Conservation (phyloP, 208 protist species). For the Crithidia expoeki region DNA sequence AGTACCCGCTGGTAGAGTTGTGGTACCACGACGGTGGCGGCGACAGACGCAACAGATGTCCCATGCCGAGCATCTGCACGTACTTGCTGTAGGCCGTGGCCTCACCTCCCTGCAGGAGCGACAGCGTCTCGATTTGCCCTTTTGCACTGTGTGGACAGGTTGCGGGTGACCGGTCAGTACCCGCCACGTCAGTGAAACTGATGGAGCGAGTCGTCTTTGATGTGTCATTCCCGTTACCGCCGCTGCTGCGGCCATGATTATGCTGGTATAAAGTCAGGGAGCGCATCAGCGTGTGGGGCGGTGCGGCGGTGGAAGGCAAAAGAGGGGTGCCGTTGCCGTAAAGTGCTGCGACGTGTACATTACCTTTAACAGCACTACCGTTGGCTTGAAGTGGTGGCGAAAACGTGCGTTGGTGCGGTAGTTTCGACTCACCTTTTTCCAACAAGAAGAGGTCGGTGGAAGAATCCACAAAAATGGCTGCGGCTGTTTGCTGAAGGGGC, state of each 20-base stretch:
- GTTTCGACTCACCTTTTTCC: neutral
- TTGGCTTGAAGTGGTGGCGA: neutral
- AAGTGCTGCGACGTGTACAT: neutral
- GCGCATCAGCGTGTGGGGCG: neutral
- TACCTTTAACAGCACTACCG: neutral
- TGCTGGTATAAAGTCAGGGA: neutral
- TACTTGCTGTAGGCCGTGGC: conserved; percentile 8
- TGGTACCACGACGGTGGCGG: neutral
- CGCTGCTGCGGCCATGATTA: too few species aligned
- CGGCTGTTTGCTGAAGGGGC: neutral
- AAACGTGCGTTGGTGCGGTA: neutral
- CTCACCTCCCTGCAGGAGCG: neutral
- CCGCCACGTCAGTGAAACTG: conserved; percentile 15
- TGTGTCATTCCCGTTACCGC: neutral
- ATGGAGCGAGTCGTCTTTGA: neutral
- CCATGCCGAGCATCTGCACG: conserved; percentile 8
- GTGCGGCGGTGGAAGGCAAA: neutral
- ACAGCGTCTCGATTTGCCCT: neutral
- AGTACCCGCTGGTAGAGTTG: neutral
- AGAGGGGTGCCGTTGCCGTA: neutral
- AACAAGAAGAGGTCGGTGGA: neutral
- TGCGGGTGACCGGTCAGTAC: neutral
- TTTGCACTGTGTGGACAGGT: neutral
- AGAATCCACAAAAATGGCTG: neutral
- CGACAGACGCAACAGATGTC: neutral